phyloP scores from a whole-genome alignment of 208 protist species.

The Wallacemonas sp. region DNA sequence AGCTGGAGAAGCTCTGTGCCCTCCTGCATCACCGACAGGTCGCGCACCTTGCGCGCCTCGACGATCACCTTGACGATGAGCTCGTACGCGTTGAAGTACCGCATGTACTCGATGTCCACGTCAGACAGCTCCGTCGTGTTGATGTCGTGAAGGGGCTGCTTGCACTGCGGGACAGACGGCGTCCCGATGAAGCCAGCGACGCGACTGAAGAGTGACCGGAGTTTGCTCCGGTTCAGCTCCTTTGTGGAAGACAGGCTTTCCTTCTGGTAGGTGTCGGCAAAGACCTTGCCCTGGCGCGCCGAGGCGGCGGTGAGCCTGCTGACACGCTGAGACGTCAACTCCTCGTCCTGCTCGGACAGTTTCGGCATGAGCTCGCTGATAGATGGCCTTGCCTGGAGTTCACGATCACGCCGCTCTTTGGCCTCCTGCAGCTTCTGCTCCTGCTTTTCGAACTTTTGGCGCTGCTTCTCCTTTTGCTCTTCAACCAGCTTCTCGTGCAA shows the following conservation, averaged over 20 bases:
- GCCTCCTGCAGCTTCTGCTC: slow-evolving; percentile 49
- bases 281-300: slow-evolving; percentile 58
- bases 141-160: slow-evolving; percentile 71
- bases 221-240: slow-evolving; percentile 75
- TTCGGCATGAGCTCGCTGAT: slow-evolving; percentile 56
- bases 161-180: slow-evolving; percentile 44
- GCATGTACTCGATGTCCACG: slow-evolving; percentile 77
- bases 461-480: slow-evolving; percentile 66
- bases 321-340: slow-evolving; percentile 56
- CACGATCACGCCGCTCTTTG: slow-evolving; percentile 28
- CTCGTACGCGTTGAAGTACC: slow-evolving; percentile 82
- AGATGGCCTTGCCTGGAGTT: slow-evolving; percentile 21
- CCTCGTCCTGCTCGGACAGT: slow-evolving; percentile 52
- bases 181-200: slow-evolving; percentile 22
- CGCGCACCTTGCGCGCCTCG: slow-evolving; percentile 58
- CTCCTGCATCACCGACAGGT: slow-evolving; percentile 45
- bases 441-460: slow-evolving; percentile 69
- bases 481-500: slow-evolving; percentile 66
- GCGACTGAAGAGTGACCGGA: slow-evolving; percentile 58
- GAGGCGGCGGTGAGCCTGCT: slow-evolving; percentile 37
- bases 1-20: slow-evolving; percentile 37
- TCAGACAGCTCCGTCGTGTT: slow-evolving; percentile 33
- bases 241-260: slow-evolving; percentile 47
- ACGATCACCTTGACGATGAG: slow-evolving; percentile 49
- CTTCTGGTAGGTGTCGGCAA: slow-evolving; percentile 83